Evolutionary conservation across 352 stramenopile species (phyloP).

Genomic region (Globisporangium rhizosaccharum): DNA sequence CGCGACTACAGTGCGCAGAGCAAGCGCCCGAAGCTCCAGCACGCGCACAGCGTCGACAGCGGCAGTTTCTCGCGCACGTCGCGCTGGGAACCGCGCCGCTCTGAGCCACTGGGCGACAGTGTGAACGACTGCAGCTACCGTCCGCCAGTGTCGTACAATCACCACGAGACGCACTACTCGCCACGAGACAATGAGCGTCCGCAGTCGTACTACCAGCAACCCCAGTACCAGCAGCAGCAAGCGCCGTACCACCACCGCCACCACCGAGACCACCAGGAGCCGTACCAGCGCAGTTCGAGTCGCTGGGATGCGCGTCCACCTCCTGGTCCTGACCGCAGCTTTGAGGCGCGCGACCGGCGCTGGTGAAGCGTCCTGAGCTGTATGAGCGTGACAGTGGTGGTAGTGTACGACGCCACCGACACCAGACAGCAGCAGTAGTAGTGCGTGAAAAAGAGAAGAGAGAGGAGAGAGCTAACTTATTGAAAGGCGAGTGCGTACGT

Average conservation of each 20-base stretch:
- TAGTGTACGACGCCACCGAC: not conserved
- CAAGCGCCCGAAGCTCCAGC: slow-evolving; percentile 58
- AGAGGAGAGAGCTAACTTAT: too few relatives aligned
- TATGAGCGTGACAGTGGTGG: slow-evolving; percentile 1
- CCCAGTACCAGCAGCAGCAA: not conserved
- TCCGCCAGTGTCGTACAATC: slow-evolving; percentile 5
- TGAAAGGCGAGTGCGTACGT: too few relatives aligned
- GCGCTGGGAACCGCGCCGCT: slow-evolving; percentile 1
- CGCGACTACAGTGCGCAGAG: slow-evolving; percentile 22
- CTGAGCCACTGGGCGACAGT: slow-evolving; percentile 25
- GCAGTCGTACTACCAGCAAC: not conserved
- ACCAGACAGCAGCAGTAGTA: not conserved
- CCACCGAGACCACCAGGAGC: not conserved
- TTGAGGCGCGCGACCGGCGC: slow-evolving; percentile 3
- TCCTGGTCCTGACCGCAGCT: not conserved
- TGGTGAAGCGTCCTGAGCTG: not conserved
- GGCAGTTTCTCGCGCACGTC: slow-evolving; percentile 20
- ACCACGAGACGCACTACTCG: not conserved
- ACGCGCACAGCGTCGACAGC: slow-evolving; percentile 53
- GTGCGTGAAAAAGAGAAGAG: too few relatives aligned
- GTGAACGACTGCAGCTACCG: slow-evolving; percentile 24
- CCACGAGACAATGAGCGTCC: not conserved
- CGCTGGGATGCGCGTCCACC: slow-evolving; percentile 11
- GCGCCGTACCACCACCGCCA: not conserved
- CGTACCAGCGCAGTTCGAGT: slow-evolving; percentile 1